Percentiles rank a stretch among this genome's conserved stretches.
These are phyloP conservation scores for Letharia columbiana DNA, from an alignment of 495 filamentous ascomycete genomes.

Conservation along the genomic window DNA sequence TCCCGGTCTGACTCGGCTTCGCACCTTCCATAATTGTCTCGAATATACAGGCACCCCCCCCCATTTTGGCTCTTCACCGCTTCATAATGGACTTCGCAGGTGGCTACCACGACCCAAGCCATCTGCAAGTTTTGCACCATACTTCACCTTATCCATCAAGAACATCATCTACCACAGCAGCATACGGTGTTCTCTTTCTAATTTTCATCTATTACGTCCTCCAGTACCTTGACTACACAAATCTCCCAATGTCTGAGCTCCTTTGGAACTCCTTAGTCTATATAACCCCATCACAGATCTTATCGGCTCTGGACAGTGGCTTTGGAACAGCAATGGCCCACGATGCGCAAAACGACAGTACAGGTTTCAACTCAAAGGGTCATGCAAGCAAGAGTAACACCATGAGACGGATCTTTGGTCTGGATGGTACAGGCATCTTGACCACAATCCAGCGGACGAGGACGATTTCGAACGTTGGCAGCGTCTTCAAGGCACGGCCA, in stretches of 20 bases:
- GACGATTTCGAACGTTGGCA: constrained; percentile 37
- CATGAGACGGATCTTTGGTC: constrained; percentile 56
- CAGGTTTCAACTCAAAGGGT: constrained; percentile 24
- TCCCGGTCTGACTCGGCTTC: not conserved
- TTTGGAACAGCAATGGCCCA: constrained; percentile 11
- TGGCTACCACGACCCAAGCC: not conserved
- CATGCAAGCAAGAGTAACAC: constrained; percentile 58
- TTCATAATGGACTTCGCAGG: constrained; percentile 10
- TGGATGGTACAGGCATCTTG: constrained; percentile 48
- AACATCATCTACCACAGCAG: constrained; percentile 12
- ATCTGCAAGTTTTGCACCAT: constrained; percentile 4
- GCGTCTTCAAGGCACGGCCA: constrained; percentile 33
- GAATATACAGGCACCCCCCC: not conserved
- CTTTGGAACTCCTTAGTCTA: constrained; percentile 58
- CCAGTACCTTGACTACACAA: constrained; percentile 29
- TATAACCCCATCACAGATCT: constrained; percentile 49
- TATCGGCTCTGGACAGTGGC: constrained; percentile 48
- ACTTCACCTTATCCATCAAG: constrained; percentile 3
- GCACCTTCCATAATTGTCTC: not conserved
- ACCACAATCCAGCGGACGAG: constrained; percentile 41
- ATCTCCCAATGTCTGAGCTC: constrained; percentile 31
- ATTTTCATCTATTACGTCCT: constrained; percentile 39
- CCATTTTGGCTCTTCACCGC: not conserved
- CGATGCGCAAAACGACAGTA: constrained; percentile 27
- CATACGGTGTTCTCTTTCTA: constrained; percentile 31